Percentiles rank a stretch among this genome's conserved stretches.
These are phyloP conservation scores for Cephalotrichum gorgonifer DNA, from an alignment of 2,329 filamentous ascomycete genomes.

Conservation along the genomic window DNA sequence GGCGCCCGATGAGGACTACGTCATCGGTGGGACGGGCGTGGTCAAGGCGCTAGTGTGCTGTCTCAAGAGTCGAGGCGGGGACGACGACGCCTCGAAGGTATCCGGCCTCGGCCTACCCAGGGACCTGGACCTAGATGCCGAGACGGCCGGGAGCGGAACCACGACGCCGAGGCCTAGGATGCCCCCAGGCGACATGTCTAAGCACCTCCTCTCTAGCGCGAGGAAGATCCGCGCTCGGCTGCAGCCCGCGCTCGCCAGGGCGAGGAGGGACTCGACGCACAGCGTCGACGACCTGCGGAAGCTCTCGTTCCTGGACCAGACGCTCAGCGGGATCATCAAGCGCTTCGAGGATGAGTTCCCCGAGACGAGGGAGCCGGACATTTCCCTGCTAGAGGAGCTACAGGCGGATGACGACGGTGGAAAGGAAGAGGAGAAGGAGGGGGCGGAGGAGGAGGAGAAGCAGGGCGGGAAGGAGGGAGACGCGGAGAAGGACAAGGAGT, in stretches of 20 bases:
- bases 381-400: not conserved
- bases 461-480: constrained; percentile 12
- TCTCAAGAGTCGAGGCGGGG: constrained; percentile 62
- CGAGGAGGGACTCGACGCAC: constrained; percentile 55
- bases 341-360: constrained; percentile 96
- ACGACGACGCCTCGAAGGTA: constrained; percentile 47
- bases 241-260: constrained; percentile 73
- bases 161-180: constrained; percentile 23
- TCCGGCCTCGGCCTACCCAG: constrained; percentile 41
- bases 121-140: constrained; percentile 24
- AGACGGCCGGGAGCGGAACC: constrained; percentile 27
- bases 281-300: constrained; percentile 65
- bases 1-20: constrained; percentile 85
- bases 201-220: constrained; percentile 76
- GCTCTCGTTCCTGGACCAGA: constrained; percentile 81
- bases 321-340: constrained; percentile 81
- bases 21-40: constrained; percentile 89
- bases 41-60: constrained; percentile 91
- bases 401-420: not conserved
- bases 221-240: constrained; percentile 78
- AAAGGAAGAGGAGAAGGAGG: constrained; percentile 2
- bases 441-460: constrained; percentile 14
- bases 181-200: constrained; percentile 68
- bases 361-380: constrained; percentile 52
- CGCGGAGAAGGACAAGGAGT: constrained; percentile 24